phyloP scores from a whole-genome alignment of 192 early-diverging fungal species.

The Paraglomus occultum region DNA sequence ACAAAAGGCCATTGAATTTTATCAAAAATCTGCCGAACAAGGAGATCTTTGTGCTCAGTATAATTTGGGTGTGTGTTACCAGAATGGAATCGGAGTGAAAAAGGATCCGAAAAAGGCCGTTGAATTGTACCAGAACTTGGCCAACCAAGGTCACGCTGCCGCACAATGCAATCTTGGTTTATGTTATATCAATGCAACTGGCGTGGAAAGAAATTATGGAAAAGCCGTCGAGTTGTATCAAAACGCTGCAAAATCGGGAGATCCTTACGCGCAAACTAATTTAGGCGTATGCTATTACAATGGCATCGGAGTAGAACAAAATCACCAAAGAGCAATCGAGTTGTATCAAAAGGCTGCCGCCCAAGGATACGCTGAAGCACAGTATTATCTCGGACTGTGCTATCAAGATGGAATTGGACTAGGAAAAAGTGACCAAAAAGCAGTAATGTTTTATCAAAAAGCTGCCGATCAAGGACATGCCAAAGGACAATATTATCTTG shows the following conservation, averaged over 20 bases:
- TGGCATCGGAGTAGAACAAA: constrained; percentile 64
- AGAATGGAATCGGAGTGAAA: constrained; percentile 71
- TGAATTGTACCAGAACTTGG: constrained; percentile 62
- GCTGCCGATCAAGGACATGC: constrained; percentile 71
- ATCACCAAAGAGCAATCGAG: too few species aligned
- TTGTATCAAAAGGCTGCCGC: too few species aligned
- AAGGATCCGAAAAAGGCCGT: constrained; percentile 58
- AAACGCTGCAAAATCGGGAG: constrained; percentile 51
- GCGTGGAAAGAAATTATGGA: too few species aligned
- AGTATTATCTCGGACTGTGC: constrained; percentile 58
- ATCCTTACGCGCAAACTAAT: constrained; percentile 75
- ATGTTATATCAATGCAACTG: constrained; percentile 75
- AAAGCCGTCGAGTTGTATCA: constrained; percentile 49
- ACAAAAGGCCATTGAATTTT: constrained; percentile 60
- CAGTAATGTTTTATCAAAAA: constrained; percentile 62
- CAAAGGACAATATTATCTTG: constrained; percentile 59
- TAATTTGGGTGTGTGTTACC: constrained; percentile 78
- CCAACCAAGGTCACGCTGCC: constrained; percentile 74
- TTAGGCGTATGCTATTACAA: constrained; percentile 82
- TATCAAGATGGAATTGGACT: constrained; percentile 62
- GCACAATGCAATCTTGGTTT: constrained; percentile 83
- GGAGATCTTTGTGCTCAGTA: constrained; percentile 79
- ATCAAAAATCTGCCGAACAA: constrained; percentile 55
- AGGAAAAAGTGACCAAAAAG: constrained; percentile 43
- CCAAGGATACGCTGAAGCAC: constrained; percentile 55